Evolutionary conservation across 805 yeast species (phyloP).

Genomic region (Kazachstania taianensis): DNA sequence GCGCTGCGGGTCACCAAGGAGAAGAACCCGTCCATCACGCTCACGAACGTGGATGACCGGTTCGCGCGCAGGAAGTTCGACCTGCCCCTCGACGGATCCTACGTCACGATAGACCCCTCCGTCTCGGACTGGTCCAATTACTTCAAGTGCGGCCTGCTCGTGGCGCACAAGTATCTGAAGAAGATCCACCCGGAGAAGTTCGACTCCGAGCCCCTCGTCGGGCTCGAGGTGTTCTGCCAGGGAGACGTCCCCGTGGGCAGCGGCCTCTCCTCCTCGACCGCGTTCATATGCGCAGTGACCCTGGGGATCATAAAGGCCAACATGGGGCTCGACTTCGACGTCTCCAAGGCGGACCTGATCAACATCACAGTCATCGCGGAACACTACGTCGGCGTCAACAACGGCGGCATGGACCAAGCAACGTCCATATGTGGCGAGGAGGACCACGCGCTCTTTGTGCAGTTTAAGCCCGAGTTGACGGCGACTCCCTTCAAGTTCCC

Average conservation of each 20-base stretch:
- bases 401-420: constrained; percentile 77
- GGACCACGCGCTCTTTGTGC: constrained; percentile 48
- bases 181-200: constrained; percentile 24
- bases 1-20: constrained; percentile 32
- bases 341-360: constrained; percentile 45
- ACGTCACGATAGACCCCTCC: constrained; percentile 39
- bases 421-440: constrained; percentile 57
- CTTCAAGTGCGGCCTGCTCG: constrained; percentile 54
- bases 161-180: constrained; percentile 41
- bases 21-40: constrained; percentile 20
- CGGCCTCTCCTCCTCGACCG: constrained; percentile 64
- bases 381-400: constrained; percentile 62
- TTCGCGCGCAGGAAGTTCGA: constrained; percentile 32
- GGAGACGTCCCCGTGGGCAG: constrained; percentile 68
- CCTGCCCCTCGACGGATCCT: constrained; percentile 33
- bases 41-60: constrained; percentile 27
- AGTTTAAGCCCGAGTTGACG: constrained; percentile 47
- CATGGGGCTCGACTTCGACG: constrained; percentile 27
- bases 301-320: constrained; percentile 47
- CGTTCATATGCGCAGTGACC: constrained; percentile 57
- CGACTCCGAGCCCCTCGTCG: constrained; percentile 29
- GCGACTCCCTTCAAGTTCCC: constrained; percentile 51
- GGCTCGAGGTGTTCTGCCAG: constrained; percentile 43
- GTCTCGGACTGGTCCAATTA: constrained; percentile 54
- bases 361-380: constrained; percentile 55